Conservation (phyloP, 2,329 filamentous ascomycete species). For the Colletotrichum abscissum region DNA sequence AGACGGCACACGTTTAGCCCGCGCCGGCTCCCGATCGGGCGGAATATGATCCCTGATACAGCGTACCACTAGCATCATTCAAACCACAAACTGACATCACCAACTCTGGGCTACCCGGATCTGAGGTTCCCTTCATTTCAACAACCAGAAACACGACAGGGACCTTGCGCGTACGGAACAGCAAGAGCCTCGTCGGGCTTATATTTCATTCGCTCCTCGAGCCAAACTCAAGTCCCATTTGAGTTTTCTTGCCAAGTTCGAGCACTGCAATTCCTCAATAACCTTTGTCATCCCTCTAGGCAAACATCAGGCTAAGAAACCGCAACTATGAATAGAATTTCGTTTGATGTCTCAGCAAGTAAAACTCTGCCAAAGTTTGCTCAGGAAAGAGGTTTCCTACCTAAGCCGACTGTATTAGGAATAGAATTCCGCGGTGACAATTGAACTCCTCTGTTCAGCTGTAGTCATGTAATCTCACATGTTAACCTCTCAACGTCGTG, state of each 20-base stretch:
- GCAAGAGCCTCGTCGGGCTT: background rate
- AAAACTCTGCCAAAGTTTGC: background rate
- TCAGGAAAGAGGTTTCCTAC: background rate
- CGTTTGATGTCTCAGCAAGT: conserved; percentile 19
- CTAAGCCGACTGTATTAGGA: background rate
- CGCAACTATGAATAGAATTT: conserved; percentile 24
- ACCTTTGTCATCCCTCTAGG: background rate
- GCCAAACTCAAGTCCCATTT: background rate
- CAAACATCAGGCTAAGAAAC: background rate
- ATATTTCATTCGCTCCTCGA: background rate
- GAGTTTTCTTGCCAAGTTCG: background rate
- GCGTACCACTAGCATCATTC: background rate
- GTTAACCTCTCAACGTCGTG: no score
- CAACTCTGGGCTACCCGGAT: background rate
- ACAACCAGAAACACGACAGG: background rate
- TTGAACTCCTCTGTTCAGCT: no score
- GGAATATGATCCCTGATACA: background rate
- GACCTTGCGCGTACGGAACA: background rate
- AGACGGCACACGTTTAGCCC: background rate
- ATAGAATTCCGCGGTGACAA: no score
- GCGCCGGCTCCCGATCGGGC: background rate
- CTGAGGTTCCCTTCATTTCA: background rate
- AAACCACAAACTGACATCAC: background rate
- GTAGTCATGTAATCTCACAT: no score
- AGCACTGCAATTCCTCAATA: background rate